Evolutionary conservation across 2,329 filamentous ascomycete genomes (phyloP), one percentile per base, ranked within the genome.

Genomic region (Endothia cerciana): DNA sequence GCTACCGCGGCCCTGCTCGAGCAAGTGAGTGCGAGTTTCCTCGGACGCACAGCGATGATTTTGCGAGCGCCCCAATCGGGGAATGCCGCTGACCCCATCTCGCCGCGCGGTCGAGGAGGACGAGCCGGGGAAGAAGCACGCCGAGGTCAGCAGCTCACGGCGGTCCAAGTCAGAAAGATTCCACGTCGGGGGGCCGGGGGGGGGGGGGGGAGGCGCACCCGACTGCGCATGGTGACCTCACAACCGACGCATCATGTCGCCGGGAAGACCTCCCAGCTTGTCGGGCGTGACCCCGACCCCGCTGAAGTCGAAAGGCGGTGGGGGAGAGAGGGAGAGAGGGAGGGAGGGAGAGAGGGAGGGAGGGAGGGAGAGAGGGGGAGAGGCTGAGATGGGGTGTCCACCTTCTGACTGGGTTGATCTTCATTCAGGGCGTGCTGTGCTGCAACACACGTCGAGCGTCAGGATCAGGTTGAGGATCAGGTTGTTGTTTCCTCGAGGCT

Each of bases 31-130:
- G 47, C 47, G 47, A 49, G 22, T 3, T 47, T 13, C 13, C n/a
- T 49, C 19, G 5, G 41, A 22, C 8, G 10, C 45, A 25, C 25
- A 51, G 17, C 30, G 11, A 28, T 33, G 15, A 5, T 30, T 38
- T 25, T 30, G 62, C 22, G 47, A 38, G 49, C n/a, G 19, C 36
- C 62, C 45, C 45, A 6, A 60, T 41, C 47, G 19, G 17, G 30
- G 38, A 51, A 17, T 51, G 7, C 25, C 22, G 22, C 22, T 17
- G 7, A 51, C 13, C n/a, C n/a, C n/a, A 17, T 28, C 22, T 19
- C 10, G 45, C 22, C 22, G 45, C 22, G 45, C 22, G 22, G 45
- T 49, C 22, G 47, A 51, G 47, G 22, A 51, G n/a, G n/a, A n/a
- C n/a, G n/a, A n/a, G n/a, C n/a, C n/a, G n/a, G n/a, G n/a, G n/a